A percentile compares a stretch with the other conserved stretches of the same genome.
Conservation (phyloP, 1,284 basidiomycete species). For the Fistulinella cinereoalba region DNA sequence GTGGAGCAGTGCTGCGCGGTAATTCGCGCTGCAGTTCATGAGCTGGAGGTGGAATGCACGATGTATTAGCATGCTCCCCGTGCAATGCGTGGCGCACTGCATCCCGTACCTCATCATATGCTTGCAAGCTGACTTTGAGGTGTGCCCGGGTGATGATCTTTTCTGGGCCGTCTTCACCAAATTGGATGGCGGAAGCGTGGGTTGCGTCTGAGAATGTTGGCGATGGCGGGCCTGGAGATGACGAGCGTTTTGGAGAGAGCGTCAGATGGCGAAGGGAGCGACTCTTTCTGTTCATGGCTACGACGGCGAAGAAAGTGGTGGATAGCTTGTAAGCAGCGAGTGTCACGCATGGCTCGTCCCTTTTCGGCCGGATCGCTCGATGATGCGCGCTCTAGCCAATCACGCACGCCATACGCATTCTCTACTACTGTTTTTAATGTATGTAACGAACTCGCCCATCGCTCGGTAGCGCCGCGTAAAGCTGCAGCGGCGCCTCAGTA, state of each 20-base stretch:
- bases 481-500: conserved; percentile 3
- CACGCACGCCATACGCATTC: background rate
- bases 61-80: conserved; percentile 17
- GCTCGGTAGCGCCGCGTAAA: background rate
- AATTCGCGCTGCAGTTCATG: conserved; percentile 75
- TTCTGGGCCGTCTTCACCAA: conserved; percentile 65
- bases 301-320: conserved; percentile 11
- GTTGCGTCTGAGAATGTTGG: conserved; percentile 83
- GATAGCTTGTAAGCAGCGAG: conserved; percentile 6
- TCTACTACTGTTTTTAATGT: background rate
- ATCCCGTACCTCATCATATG: conserved; percentile 80
- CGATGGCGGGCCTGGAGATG: conserved; percentile 64
- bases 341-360: conserved; percentile 6
- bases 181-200: conserved; percentile 70
- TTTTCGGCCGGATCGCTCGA: conserved; percentile 17
- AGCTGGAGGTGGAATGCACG: conserved; percentile 48
- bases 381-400: conserved; percentile 3
- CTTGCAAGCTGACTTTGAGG: conserved; percentile 72
- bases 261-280: conserved; percentile 58
- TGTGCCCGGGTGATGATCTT: conserved; percentile 83
- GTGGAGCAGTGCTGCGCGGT: conserved; percentile 78
- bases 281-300: conserved; percentile 53
- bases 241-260: conserved; percentile 48
- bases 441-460: background rate
- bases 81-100: conserved; percentile 28